phyloP scores from a whole-genome alignment of 2,329 filamentous ascomycete species.

The Microsporum canis region DNA sequence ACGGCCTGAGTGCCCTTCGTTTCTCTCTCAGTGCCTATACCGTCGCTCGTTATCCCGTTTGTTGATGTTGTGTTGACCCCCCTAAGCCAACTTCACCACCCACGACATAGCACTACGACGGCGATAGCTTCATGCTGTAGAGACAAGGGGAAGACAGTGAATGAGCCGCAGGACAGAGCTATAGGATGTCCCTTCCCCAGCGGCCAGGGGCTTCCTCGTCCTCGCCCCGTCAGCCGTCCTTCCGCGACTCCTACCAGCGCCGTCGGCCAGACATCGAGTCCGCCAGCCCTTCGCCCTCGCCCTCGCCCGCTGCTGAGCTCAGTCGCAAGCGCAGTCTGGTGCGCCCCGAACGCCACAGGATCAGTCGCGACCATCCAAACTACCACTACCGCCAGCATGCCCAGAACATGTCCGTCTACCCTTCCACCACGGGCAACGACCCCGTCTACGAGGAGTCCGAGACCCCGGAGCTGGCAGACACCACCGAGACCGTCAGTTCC shows the following conservation, averaged over 20 bases:
- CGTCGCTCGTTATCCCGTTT: not conserved
- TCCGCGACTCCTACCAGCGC: slow-evolving; percentile 57
- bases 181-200: slow-evolving; percentile 41
- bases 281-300: slow-evolving; percentile 32
- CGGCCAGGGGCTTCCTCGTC: slow-evolving; percentile 54
- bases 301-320: slow-evolving; percentile 37
- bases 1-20: no score
- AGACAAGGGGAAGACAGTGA: not conserved
- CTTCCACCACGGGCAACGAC: slow-evolving; percentile 87
- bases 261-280: slow-evolving; percentile 62
- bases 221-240: slow-evolving; percentile 43
- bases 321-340: slow-evolving; percentile 77
- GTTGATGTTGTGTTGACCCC: not conserved
- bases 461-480: slow-evolving; percentile 31
- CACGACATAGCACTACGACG: no score
- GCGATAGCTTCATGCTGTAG: not conserved
- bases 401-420: slow-evolving; percentile 78
- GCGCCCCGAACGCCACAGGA: slow-evolving; percentile 73
- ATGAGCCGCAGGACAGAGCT: not conserved
- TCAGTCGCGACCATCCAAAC: slow-evolving; percentile 80
- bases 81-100: no score
- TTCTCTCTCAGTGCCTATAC: not conserved
- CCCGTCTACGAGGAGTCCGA: slow-evolving; percentile 64
- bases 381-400: slow-evolving; percentile 95
- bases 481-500: slow-evolving; percentile 41